Evolutionary conservation across 2,329 filamentous ascomycete genomes (phyloP).

Genomic region (Aspergillus spinulosporus): DNA sequence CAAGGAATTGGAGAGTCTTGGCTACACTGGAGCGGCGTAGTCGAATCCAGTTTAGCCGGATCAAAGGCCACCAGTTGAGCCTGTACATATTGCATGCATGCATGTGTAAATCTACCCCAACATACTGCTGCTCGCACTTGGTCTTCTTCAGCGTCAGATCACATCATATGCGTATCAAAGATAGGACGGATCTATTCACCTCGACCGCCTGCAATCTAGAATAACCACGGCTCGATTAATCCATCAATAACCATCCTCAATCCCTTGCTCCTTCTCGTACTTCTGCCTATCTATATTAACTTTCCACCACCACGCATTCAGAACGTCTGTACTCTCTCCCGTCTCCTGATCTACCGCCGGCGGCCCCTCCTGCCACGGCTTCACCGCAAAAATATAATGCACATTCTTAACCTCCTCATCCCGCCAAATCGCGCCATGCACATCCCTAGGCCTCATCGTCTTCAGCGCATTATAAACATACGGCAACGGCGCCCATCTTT

Average conservation of each 20-base stretch:
- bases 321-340: conserved; percentile 44
- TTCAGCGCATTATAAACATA: conserved; percentile 63
- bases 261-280: conserved; percentile 43
- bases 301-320: conserved; percentile 60
- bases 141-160: background rate
- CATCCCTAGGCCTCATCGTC: conserved; percentile 54
- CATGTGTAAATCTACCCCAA: conserved; percentile 12
- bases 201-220: background rate
- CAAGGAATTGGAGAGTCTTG: conserved; percentile 72
- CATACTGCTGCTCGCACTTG: conserved; percentile 7
- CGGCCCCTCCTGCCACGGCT: conserved; percentile 60
- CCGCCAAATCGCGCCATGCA: conserved; percentile 61
- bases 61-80: background rate
- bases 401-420: conserved; percentile 63
- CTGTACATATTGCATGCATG: background rate
- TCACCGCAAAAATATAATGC: conserved; percentile 62
- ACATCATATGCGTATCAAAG: background rate
- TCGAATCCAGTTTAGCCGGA: background rate
- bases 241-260: conserved; percentile 5
- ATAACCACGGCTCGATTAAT: background rate
- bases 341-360: conserved; percentile 15
- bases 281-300: conserved; percentile 51
- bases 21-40: conserved; percentile 42
- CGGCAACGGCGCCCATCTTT: conserved; percentile 52
- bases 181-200: background rate